Percentiles rank a stretch among this genome's conserved stretches.
Evolutionary conservation across 78 protist species (phyloP).

Genomic region (Tieghemostelium lacteum): DNA sequence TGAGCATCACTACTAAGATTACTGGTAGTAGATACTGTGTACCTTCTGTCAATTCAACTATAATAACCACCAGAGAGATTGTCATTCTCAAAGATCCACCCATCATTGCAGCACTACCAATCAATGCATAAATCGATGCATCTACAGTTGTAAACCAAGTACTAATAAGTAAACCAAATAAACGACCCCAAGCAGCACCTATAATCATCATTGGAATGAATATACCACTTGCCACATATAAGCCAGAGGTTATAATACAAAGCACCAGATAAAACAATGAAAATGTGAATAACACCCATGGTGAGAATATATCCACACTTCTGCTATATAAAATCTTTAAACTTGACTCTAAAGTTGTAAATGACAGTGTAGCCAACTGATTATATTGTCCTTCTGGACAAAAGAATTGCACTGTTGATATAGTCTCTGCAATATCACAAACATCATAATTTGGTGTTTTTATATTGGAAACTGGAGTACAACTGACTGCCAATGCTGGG

Average conservation of each 20-base stretch:
- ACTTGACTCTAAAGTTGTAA: conserved; percentile 72
- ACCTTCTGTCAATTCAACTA: conserved; percentile 85
- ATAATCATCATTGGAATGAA: conserved; percentile 86
- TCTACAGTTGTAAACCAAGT: conserved; percentile 11
- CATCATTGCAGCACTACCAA: conserved; percentile 93
- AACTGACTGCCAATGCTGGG: conserved; percentile 22
- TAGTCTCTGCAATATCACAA: neutral
- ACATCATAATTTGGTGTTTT: neutral
- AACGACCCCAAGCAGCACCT: conserved; percentile 84
- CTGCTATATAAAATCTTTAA: conserved; percentile 66
- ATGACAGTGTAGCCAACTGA: conserved; percentile 88
- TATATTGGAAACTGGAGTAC: conserved; percentile 15
- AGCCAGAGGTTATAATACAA: conserved; percentile 17
- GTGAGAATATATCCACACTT: conserved; percentile 10
- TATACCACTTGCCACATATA: conserved; percentile 78
- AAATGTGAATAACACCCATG: neutral
- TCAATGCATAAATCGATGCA: conserved; percentile 86
- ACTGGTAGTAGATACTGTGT: conserved; percentile 85
- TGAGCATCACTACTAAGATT: conserved; percentile 81
- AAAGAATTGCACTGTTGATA: conserved; percentile 9
- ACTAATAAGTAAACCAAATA: conserved; percentile 48
- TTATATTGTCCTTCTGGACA: conserved; percentile 80
- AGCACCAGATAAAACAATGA: conserved; percentile 11
- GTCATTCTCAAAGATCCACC: conserved; percentile 94
- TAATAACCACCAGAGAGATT: conserved; percentile 87